These are phyloP conservation scores for Pistacia atlantica DNA, from an alignment of 345 rosid species.

Conservation along the genomic window DNA sequence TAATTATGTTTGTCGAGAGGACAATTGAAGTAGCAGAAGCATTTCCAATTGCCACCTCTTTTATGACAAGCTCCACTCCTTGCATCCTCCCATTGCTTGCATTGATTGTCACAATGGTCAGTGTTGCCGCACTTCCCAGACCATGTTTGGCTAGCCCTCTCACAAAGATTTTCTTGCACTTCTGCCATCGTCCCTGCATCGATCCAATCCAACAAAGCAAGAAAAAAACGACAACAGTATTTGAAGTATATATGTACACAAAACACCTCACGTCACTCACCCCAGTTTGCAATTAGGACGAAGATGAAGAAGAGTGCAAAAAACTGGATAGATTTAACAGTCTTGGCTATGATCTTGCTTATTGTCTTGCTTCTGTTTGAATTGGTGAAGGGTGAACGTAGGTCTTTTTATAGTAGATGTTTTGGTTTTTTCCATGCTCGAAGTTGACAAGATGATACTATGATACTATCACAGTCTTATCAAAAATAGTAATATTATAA, in stretches of 20 bases:
- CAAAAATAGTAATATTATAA: too few species aligned
- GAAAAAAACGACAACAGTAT: too few species aligned
- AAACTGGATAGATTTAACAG: not conserved
- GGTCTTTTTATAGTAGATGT: not conserved
- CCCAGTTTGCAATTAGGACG: not conserved
- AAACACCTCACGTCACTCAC: not conserved
- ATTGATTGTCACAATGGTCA: not conserved
- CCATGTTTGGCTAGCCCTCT: not conserved
- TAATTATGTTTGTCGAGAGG: not conserved
- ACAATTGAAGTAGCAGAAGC: conserved; percentile 13
- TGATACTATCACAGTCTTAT: too few species aligned
- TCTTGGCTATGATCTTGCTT: not conserved
- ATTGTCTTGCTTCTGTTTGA: not conserved
- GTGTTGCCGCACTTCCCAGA: not conserved
- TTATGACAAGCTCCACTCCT: not conserved
- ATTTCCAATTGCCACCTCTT: not conserved
- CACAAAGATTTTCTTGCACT: not conserved
- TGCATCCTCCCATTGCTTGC: conserved; percentile 1
- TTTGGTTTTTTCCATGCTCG: not conserved
- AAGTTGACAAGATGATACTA: too few species aligned
- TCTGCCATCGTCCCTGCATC: not conserved
- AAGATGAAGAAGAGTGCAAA: not conserved
- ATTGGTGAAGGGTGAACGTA: not conserved
- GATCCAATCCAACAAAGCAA: too few species aligned
- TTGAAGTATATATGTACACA: too few species aligned